Conservation (phyloP, 164 flowering plant species). For the Taxillus chinensis region DNA sequence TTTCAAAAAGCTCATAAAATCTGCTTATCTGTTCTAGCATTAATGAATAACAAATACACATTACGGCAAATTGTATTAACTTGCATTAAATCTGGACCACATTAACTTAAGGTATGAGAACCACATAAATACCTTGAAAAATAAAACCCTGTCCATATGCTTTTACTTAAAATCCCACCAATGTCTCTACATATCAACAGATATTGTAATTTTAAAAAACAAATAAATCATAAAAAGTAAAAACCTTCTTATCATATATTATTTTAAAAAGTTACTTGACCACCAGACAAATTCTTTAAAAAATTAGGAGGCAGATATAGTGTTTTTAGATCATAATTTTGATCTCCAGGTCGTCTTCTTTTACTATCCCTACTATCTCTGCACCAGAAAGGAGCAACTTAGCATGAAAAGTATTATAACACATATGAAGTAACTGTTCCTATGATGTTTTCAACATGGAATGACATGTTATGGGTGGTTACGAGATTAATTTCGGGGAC, state of each 20-base stretch:
- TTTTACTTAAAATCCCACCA: conserved; percentile 99
- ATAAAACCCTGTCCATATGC: conserved; percentile 93
- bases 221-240: not conserved
- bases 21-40: conserved; percentile 76
- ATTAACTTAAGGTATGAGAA: not conserved
- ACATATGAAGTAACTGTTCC: too few relatives aligned
- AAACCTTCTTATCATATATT: conserved; percentile 1
- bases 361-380: conserved; percentile 75
- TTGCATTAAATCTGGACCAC: not conserved
- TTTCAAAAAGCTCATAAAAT: conserved; percentile 95
- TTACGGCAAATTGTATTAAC: not conserved
- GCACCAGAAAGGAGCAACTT: conserved; percentile 9
- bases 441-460: too few relatives aligned
- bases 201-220: not conserved
- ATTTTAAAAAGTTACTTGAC: conserved; percentile 59
- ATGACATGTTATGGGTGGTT: too few relatives aligned
- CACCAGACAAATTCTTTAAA: conserved; percentile 62
- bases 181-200: conserved; percentile 51
- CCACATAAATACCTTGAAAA: conserved; percentile 66
- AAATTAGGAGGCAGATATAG: conserved; percentile 75
- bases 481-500: too few relatives aligned
- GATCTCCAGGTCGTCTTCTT: conserved; percentile 67
- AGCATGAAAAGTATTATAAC: not conserved
- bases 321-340: conserved; percentile 73
- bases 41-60: conserved; percentile 1